A percentile compares a stretch with the other conserved stretches of the same genome.
Evolutionary conservation across 345 rosid genomes (phyloP).

Genomic region (Ceriops zippeliana): DNA sequence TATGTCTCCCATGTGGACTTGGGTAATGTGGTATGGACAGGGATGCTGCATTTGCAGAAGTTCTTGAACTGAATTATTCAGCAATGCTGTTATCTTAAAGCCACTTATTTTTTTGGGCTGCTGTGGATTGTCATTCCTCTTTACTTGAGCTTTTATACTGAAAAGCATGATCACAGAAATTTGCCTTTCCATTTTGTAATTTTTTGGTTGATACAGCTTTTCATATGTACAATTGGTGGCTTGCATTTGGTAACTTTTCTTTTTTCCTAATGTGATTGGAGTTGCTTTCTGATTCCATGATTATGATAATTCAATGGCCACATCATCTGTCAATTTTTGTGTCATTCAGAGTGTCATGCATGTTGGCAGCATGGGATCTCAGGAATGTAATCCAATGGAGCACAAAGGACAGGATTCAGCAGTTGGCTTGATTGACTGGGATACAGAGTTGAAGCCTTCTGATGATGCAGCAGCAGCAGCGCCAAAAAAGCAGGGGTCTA

Average conservation of each 20-base stretch:
- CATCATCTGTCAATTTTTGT: neutral
- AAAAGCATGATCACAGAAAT: neutral
- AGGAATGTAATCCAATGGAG: slow-evolving; percentile 18
- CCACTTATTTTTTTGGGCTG: neutral
- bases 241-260: neutral
- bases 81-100: neutral
- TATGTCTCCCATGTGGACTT: neutral
- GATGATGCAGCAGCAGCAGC: slow-evolving; percentile 12
- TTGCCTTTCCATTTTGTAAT: neutral
- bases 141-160: neutral
- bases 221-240: neutral
- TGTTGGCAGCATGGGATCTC: slow-evolving; percentile 19
- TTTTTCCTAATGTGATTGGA: neutral
- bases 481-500: slow-evolving; percentile 18
- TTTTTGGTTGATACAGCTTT: neutral
- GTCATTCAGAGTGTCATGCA: slow-evolving; percentile 39
- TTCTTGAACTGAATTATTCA: neutral
- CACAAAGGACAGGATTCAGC: slow-evolving; percentile 16
- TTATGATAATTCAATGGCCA: neutral
- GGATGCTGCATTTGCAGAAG: neutral
- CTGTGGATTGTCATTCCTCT: neutral
- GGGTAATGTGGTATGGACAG: neutral
- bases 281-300: neutral
- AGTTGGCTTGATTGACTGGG: slow-evolving; percentile 39
- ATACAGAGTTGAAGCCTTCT: slow-evolving; percentile 25